Conservation (phyloP, 2,329 filamentous ascomycete species). For the Colletotrichum gigasporum region DNA sequence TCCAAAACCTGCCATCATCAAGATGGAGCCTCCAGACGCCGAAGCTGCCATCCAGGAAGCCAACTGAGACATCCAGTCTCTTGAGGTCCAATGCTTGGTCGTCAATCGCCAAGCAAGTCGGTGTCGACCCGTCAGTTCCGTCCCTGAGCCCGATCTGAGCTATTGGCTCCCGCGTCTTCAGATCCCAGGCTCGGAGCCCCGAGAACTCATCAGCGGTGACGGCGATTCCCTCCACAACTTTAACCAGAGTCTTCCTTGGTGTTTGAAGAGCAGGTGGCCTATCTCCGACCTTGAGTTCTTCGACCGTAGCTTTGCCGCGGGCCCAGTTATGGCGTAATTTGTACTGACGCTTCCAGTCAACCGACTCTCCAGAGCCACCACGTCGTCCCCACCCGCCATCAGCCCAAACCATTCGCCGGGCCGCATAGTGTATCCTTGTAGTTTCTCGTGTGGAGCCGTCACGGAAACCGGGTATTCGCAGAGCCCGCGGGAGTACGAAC, state of each 20-base stretch:
- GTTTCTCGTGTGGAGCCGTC: slow-evolving; percentile 42
- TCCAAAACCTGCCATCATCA: slow-evolving; percentile 51
- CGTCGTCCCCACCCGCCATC: slow-evolving; percentile 50
- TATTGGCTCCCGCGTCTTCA: slow-evolving; percentile 70
- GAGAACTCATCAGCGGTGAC: slow-evolving; percentile 76
- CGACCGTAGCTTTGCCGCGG: slow-evolving; percentile 80
- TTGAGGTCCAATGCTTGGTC: slow-evolving; percentile 53
- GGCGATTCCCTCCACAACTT: slow-evolving; percentile 79
- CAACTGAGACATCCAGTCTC: slow-evolving; percentile 69
- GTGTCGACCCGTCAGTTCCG: slow-evolving; percentile 42
- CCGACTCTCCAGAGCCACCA: slow-evolving; percentile 64
- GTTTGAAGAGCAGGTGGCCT: slow-evolving; percentile 42
- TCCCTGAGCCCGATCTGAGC: slow-evolving; percentile 54
- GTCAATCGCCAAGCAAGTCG: slow-evolving; percentile 75
- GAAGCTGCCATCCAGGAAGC: slow-evolving; percentile 78
- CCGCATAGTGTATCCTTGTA: slow-evolving; percentile 55
- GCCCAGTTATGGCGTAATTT: slow-evolving; percentile 92
- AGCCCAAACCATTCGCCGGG: slow-evolving; percentile 54
- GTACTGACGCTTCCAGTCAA: slow-evolving; percentile 91
- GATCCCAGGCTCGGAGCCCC: slow-evolving; percentile 82
- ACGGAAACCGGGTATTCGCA: slow-evolving; percentile 75
- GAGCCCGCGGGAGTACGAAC: slow-evolving; percentile 84
- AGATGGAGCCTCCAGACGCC: slow-evolving; percentile 72
- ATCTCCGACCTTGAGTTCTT: slow-evolving; percentile 72
- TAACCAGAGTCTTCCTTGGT: slow-evolving; percentile 73